phyloP scores from a whole-genome alignment of 2,329 filamentous ascomycete species.

The Alternaria hordeiaustralica region DNA sequence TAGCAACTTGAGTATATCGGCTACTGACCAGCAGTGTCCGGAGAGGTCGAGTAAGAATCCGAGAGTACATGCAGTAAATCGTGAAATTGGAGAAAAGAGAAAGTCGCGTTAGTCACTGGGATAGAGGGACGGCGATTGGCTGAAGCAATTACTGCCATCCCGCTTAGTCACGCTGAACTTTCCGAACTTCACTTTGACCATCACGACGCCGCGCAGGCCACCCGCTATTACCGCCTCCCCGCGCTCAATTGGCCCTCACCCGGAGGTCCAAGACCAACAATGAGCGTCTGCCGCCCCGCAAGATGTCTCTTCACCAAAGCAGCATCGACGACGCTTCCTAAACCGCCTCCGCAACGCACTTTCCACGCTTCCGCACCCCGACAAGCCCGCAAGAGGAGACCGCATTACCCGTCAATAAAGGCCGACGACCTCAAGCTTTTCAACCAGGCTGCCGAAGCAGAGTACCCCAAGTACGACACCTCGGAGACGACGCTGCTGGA shows the following conservation, averaged over 20 bases:
- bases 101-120: constrained; percentile 34
- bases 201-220: constrained; percentile 16
- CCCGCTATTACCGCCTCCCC: constrained; percentile 6
- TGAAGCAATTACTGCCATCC: constrained; percentile 14
- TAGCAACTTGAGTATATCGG: constrained; percentile 14
- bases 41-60: constrained; percentile 32
- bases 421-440: constrained; percentile 49
- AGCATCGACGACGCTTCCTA: constrained; percentile 32
- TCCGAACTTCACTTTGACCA: constrained; percentile 29
- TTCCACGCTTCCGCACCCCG: constrained; percentile 50
- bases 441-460: constrained; percentile 35
- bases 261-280: constrained; percentile 31
- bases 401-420: constrained; percentile 54
- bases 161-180: constrained; percentile 32
- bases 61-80: constrained; percentile 28
- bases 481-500: constrained; percentile 56
- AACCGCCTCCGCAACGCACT: constrained; percentile 47
- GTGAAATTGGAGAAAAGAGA: constrained; percentile 26
- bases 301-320: constrained; percentile 51
- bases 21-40: constrained; percentile 31
- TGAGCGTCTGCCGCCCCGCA: constrained; percentile 53
- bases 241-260: constrained; percentile 31
- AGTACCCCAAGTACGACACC: constrained; percentile 69
- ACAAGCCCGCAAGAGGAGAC: constrained; percentile 45
- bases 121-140: constrained; percentile 36